Evolutionary conservation across 2,329 filamentous ascomycete species (phyloP), one percentile per base, ranked within the genome.

Genomic region (Calonectria leucothoes): DNA sequence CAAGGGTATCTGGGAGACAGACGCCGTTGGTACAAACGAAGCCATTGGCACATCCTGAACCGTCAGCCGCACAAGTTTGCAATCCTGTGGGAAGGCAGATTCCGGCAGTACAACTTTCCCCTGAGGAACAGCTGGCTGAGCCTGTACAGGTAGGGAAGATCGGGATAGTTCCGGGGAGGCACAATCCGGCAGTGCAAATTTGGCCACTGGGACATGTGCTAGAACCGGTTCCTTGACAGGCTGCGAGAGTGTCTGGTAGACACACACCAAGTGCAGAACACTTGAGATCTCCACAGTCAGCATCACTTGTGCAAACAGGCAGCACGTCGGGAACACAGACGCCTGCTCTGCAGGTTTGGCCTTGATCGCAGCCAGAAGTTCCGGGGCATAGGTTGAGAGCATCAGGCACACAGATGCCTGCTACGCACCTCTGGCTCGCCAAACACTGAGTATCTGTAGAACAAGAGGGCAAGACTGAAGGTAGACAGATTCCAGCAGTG

Each of bases 261-360:
- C 70, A 72, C n/a, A 23, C 20, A 7, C 65, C 63, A 4, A 71
- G 69, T 5, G 63, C n/a, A n/a, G 63, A 71, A 17, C 66, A 55
- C 42, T 63, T 52, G 7, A 65, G 63, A 23, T 55, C 49, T 20
- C 51, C 69, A 7, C 69, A 71, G 27, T 39, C 63, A 7, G 69
- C 33, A 25, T 71, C 52, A n/a, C 31, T 52, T 1, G 35, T 23
- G 27, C 69, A 71, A 12, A 37, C 35, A 10, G 69, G 64, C 6
- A 71, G 15, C 2, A 42, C 33, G 4, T 52, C 45, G 7, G 69
- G 64, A 6, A 71, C 25, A 10, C 69, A 71, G n/a, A 71, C 33
- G 17, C 69, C 69, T 6, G 42, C 39, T 6, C 51, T 37, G 23
- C 69, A 71, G 5, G 52, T 27, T 45, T 63, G 42, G 1, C 52